Evolutionary conservation across 768 basidiomycete genomes (phyloP).

Genomic region (Podaxis sp.): DNA sequence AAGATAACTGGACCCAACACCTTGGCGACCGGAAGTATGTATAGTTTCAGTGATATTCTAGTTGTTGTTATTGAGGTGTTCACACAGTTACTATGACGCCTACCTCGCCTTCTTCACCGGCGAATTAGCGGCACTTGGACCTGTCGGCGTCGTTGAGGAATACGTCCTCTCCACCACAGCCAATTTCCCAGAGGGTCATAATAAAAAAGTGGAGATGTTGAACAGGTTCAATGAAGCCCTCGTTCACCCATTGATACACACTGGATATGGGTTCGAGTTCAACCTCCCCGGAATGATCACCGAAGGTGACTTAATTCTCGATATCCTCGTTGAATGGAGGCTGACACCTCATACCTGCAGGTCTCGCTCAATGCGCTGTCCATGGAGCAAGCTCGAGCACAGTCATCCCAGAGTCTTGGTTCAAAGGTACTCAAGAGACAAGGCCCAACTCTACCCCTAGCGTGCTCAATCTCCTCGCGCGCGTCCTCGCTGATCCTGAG

Average conservation of each 20-base stretch:
- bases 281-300: conserved; percentile 48
- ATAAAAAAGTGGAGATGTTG: conserved; percentile 34
- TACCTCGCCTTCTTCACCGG: conserved; percentile 28
- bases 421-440: not conserved
- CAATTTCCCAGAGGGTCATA: conserved; percentile 34
- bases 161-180: conserved; percentile 52
- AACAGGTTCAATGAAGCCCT: conserved; percentile 52
- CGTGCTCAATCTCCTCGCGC: conserved; percentile 5
- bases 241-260: conserved; percentile 62
- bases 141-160: conserved; percentile 44
- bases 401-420: conserved; percentile 23
- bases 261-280: conserved; percentile 64
- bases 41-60: not conserved
- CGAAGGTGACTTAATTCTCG: conserved; percentile 41
- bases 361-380: conserved; percentile 53
- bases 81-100: conserved; percentile 48
- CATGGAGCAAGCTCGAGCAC: conserved; percentile 26
- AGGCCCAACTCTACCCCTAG: not conserved
- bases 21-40: conserved; percentile 53
- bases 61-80: not conserved
- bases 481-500: conserved; percentile 7
- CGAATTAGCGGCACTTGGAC: conserved; percentile 37
- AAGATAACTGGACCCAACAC: conserved; percentile 47
- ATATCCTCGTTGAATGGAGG: not conserved
- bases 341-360: conserved; percentile 22